phyloP scores from a whole-genome alignment of 2,329 filamentous ascomycete genomes.

The Fusarium mundagurra region DNA sequence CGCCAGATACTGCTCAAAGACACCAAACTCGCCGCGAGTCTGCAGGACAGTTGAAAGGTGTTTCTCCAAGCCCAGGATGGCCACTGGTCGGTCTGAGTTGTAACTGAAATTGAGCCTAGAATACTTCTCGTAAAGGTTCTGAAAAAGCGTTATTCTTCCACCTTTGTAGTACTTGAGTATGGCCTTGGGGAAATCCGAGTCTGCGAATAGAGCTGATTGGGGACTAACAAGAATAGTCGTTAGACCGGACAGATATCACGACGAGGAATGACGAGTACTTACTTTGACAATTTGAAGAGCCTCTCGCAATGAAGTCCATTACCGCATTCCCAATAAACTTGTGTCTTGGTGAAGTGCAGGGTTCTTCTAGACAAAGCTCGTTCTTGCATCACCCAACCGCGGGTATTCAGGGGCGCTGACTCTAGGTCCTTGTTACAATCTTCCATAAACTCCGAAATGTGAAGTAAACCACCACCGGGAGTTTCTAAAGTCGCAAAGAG shows the following conservation, averaged over 20 bases:
- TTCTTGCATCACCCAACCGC: constrained; percentile 11
- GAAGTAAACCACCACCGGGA: neutral
- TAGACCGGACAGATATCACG: too few relatives aligned
- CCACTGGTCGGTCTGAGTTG: neutral
- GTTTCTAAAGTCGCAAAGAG: neutral
- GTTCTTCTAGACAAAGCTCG: neutral
- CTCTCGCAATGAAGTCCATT: neutral
- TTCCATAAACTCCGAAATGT: neutral
- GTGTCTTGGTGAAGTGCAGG: neutral
- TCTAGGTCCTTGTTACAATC: neutral
- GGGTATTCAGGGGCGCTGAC: constrained; percentile 37
- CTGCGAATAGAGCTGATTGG: neutral
- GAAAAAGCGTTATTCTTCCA: neutral
- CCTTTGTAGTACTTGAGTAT: neutral
- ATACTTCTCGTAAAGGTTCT: neutral
- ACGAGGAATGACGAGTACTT: neutral
- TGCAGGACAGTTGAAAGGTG: neutral
- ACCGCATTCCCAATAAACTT: constrained; percentile 5
- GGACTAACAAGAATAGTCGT: neutral
- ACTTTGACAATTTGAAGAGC: neutral
- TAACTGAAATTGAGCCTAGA: neutral
- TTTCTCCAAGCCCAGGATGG: neutral
- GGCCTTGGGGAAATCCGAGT: neutral
- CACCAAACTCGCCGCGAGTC: neutral
- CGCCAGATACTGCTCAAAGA: neutral